A percentile compares a stretch with the other conserved stretches of the same genome.
Conservation (phyloP, 2,329 filamentous ascomycete genomes). For the Herpomyces periplanetae region DNA sequence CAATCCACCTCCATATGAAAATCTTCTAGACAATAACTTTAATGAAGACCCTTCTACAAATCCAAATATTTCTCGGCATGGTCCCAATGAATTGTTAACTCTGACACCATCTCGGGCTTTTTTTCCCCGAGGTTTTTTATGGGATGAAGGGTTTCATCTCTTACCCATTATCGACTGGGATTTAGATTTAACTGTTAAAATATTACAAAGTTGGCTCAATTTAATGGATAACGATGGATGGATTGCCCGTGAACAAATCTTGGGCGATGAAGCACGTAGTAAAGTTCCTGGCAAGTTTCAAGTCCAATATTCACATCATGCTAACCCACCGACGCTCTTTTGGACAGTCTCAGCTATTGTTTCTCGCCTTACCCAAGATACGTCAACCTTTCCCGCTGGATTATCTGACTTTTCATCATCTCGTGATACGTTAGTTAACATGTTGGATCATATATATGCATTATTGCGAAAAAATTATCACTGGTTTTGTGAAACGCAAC, state of each 20-base stretch:
- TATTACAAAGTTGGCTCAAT: constrained; percentile 78
- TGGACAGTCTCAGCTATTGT: constrained; percentile 48
- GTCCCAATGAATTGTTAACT: constrained; percentile 58
- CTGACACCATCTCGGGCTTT: constrained; percentile 72
- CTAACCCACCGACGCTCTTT: constrained; percentile 80
- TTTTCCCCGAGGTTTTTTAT: constrained; percentile 80
- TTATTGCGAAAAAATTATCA: constrained; percentile 55
- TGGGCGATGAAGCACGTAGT: constrained; percentile 59
- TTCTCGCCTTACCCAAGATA: too few species aligned
- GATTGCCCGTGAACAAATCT: constrained; percentile 84
- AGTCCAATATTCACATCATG: constrained; percentile 80
- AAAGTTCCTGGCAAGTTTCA: constrained; percentile 83
- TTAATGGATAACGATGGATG: constrained; percentile 88
- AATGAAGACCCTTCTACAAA: constrained; percentile 62
- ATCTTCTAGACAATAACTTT: constrained; percentile 85
- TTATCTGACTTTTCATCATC: too few species aligned
- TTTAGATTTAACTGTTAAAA: constrained; percentile 43
- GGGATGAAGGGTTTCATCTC: constrained; percentile 92
- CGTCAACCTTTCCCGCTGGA: too few species aligned
- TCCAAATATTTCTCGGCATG: constrained; percentile 28
- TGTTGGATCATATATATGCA: too few species aligned
- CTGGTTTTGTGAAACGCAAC: constrained; percentile 80
- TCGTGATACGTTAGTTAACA: too few species aligned
- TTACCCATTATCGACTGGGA: constrained; percentile 79
- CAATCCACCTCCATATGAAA: too few species aligned